phyloP scores from a whole-genome alignment of 139 green algal species.

The Chlorella sp. region DNA sequence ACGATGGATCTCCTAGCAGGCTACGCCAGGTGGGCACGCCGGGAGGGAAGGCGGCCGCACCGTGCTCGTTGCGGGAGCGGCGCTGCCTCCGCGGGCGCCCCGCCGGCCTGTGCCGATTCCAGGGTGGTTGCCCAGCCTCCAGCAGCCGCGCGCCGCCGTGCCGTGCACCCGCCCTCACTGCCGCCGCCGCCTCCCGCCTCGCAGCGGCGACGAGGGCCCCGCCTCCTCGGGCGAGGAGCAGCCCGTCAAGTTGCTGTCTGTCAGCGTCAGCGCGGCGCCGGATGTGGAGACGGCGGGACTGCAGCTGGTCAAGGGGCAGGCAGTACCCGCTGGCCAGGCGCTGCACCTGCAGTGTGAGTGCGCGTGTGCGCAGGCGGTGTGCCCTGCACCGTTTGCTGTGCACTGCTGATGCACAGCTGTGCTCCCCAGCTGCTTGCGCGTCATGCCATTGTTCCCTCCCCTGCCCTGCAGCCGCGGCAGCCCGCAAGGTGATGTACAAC shows the following conservation, averaged over 20 bases:
- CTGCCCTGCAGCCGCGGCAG: slow-evolving; percentile 59
- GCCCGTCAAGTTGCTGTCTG: neutral
- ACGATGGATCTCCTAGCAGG: too few species aligned
- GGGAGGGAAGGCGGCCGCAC: too few species aligned
- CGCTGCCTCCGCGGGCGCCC: too few species aligned
- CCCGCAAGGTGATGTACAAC: slow-evolving; percentile 79
- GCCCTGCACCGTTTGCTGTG: too few species aligned
- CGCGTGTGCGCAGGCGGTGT: too few species aligned
- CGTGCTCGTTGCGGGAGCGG: too few species aligned
- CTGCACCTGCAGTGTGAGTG: slow-evolving; percentile 53
- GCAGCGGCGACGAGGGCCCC: slow-evolving; percentile 16
- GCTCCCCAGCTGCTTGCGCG: neutral
- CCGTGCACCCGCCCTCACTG: neutral
- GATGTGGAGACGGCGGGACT: slow-evolving; percentile 70
- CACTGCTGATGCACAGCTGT: neutral
- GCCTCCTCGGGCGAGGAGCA: neutral
- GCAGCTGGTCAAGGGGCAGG: slow-evolving; percentile 55
- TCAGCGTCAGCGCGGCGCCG: slow-evolving; percentile 7
- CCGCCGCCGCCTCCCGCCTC: neutral
- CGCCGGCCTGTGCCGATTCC: too few species aligned
- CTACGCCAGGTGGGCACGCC: too few species aligned
- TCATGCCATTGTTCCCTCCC: neutral
- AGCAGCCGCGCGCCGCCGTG: too few species aligned
- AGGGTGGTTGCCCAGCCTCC: too few species aligned
- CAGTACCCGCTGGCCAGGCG: slow-evolving; percentile 32